These are phyloP conservation scores for Asterophora parasitica DNA, from an alignment of 768 basidiomycete genomes.

Conservation along the genomic window DNA sequence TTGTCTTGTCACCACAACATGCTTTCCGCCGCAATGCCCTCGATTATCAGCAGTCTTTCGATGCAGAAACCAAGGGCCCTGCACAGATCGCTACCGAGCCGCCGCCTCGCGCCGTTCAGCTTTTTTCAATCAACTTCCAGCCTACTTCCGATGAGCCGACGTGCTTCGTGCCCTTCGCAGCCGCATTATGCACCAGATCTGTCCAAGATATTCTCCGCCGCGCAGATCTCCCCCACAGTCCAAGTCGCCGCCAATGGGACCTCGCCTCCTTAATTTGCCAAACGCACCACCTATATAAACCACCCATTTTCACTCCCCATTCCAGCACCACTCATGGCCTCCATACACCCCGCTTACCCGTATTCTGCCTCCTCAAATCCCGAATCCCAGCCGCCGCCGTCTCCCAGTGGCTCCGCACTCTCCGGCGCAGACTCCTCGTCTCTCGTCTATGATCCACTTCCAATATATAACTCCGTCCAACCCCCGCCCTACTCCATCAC, in stretches of 20 bases:
- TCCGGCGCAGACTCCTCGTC: conserved; percentile 4
- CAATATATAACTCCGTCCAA: conserved; percentile 3
- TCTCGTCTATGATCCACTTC: conserved; percentile 5
- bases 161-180: conserved; percentile 4
- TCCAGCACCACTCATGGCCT: conserved; percentile 10
- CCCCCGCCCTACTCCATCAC: conserved; percentile 2
- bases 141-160: too few relatives aligned
- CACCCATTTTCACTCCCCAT: background rate
- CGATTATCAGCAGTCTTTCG: too few relatives aligned
- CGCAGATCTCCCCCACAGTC: conserved; percentile 19
- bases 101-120: too few relatives aligned
- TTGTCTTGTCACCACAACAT: too few relatives aligned
- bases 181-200: conserved; percentile 13
- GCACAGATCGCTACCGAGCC: too few relatives aligned
- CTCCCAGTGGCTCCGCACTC: conserved; percentile 8
- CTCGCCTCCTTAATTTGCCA: background rate
- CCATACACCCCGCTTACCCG: conserved; percentile 3
- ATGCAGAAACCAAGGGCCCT: too few relatives aligned
- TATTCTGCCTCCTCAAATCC: background rate
- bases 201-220: conserved; percentile 8
- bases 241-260: conserved; percentile 4
- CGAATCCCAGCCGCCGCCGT: conserved; percentile 9
- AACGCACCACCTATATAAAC: conserved; percentile 3
- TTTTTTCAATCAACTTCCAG: too few relatives aligned
- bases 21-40: too few relatives aligned